Evolutionary conservation across 257 asterid species (phyloP).

Genomic region (Leonotis leonurus): DNA sequence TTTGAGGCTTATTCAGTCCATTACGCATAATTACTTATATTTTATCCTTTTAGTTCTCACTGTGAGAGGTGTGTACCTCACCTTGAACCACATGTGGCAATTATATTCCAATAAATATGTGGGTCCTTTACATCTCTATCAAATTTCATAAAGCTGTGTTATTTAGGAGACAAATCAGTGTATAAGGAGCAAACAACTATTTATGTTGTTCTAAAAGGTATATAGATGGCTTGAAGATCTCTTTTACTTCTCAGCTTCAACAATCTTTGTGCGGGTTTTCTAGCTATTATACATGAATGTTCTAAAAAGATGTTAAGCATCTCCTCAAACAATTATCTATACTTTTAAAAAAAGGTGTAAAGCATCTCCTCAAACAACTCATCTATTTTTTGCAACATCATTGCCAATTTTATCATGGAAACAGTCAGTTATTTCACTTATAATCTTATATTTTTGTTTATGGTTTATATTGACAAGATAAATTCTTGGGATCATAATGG

Average conservation of each 20-base stretch:
- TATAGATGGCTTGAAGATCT: background rate
- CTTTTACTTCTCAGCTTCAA: background rate
- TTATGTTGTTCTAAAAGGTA: too few species aligned
- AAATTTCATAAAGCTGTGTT: background rate
- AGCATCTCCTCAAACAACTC: background rate
- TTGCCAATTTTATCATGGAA: background rate
- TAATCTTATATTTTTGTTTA: too few species aligned
- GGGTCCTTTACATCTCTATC: background rate
- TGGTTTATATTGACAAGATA: background rate
- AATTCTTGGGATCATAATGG: background rate
- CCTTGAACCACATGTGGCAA: background rate
- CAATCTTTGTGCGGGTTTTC: background rate
- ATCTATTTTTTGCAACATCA: background rate
- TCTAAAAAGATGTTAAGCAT: background rate
- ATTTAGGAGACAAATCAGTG: background rate
- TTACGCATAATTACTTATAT: background rate
- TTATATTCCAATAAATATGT: background rate
- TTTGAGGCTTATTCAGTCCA: background rate
- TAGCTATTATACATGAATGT: background rate
- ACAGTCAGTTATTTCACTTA: too few species aligned
- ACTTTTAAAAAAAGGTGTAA: background rate
- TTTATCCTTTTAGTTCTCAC: background rate
- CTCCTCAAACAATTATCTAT: background rate
- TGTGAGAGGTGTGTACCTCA: background rate
- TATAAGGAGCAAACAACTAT: too few species aligned